Conservation (phyloP, 441 rosid species). For the Codiaeum variegatum region DNA sequence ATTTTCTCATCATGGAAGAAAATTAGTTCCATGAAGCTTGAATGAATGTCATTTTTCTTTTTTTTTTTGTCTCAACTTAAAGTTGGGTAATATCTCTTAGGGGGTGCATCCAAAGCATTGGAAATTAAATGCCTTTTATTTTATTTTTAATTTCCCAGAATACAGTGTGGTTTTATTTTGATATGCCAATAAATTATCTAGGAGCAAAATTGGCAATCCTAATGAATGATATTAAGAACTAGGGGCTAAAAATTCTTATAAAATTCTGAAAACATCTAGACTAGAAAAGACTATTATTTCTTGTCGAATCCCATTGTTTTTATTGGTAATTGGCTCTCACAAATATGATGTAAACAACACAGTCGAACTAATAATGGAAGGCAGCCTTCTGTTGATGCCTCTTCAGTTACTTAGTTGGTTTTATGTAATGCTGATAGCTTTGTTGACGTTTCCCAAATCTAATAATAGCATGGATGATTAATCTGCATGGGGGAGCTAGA, state of each 20-base stretch:
- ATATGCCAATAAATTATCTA: neutral
- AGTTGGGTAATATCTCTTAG: neutral
- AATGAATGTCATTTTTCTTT: neutral
- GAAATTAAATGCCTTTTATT: neutral
- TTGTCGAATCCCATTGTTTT: neutral
- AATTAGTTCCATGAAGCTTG: neutral
- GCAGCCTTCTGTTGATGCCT: neutral
- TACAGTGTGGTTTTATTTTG: neutral
- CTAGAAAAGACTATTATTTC: neutral
- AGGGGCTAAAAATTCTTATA: neutral
- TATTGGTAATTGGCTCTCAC: neutral
- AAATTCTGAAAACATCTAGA: neutral
- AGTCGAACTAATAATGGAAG: conserved; percentile 2
- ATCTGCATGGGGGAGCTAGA: too few species aligned
- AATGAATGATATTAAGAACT: neutral
- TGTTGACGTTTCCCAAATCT: neutral
- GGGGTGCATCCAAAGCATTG: neutral
- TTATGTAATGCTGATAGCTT: neutral
- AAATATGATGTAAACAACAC: neutral
- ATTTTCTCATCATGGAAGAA: neutral
- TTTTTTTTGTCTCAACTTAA: neutral
- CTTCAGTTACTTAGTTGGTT: neutral
- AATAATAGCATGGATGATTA: neutral
- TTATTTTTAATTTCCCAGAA: neutral
- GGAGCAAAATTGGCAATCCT: neutral